These are phyloP conservation scores for Rhodomyrtus psidioides DNA, from an alignment of 441 rosid species.

Conservation along the genomic window DNA sequence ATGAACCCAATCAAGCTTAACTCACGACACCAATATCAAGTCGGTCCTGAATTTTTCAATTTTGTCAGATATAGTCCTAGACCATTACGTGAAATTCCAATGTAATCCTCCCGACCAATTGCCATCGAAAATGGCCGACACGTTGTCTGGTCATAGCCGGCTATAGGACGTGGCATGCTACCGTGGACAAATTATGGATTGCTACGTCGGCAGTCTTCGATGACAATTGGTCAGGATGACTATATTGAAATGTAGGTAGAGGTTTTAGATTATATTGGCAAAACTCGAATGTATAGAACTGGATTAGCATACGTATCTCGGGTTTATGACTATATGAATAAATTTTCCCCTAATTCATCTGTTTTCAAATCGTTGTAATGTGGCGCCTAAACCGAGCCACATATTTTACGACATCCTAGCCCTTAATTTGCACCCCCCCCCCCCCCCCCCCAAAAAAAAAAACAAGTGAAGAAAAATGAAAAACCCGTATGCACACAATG, in stretches of 20 bases:
- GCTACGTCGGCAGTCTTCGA: accelerated
- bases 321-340: too few relatives aligned
- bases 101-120: not conserved
- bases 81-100: not conserved
- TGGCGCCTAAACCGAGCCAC: not conserved
- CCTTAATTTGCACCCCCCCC: not conserved
- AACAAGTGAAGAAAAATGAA: not conserved
- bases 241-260: not conserved
- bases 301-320: too few relatives aligned
- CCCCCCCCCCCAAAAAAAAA: not conserved
- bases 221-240: not conserved
- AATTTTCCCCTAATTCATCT: too few relatives aligned
- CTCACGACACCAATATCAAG: not conserved
- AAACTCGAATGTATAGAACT: too few relatives aligned
- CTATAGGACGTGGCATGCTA: accelerated
- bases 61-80: accelerated
- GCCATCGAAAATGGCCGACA: accelerated
- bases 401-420: not conserved
- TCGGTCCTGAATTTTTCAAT: not conserved
- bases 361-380: not conserved
- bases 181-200: not conserved
- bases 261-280: too few relatives aligned
- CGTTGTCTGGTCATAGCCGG: accelerated
- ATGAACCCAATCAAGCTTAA: not conserved
- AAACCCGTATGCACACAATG: not conserved